A percentile compares a stretch with the other conserved stretches of the same genome.
Conservation (phyloP, 2,329 filamentous ascomycete genomes). For the Blumeria graminis region DNA sequence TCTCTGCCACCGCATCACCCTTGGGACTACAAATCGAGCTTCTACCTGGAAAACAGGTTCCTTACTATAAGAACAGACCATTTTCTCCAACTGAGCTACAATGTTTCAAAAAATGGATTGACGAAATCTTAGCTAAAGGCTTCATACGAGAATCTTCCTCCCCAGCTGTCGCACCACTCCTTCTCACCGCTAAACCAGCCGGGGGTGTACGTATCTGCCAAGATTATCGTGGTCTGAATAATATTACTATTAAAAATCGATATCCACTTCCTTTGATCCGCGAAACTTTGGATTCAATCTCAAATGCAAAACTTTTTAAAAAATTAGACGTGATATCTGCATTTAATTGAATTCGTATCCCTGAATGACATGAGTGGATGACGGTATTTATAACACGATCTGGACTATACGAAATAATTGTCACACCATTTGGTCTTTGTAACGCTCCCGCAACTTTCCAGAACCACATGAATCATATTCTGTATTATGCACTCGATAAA, state of each 20-base stretch:
- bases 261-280: background rate
- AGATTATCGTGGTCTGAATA: background rate
- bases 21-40: background rate
- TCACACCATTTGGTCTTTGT: background rate
- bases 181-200: background rate
- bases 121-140: background rate
- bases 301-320: background rate
- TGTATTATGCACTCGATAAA: background rate
- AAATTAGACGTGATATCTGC: constrained; percentile 3
- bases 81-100: background rate
- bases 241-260: background rate
- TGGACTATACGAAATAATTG: background rate
- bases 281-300: background rate
- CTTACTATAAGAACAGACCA: background rate
- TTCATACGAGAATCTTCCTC: background rate
- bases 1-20: background rate
- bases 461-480: constrained; percentile 2
- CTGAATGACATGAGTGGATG: constrained; percentile 6
- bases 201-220: background rate
- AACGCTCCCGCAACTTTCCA: background rate
- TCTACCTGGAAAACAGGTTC: background rate
- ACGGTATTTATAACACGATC: constrained; percentile 3
- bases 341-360: constrained; percentile 4
- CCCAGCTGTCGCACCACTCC: background rate
- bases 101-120: background rate